phyloP scores from a whole-genome alignment of 2,329 filamentous ascomycete species.

The Aspergillus sp. region DNA sequence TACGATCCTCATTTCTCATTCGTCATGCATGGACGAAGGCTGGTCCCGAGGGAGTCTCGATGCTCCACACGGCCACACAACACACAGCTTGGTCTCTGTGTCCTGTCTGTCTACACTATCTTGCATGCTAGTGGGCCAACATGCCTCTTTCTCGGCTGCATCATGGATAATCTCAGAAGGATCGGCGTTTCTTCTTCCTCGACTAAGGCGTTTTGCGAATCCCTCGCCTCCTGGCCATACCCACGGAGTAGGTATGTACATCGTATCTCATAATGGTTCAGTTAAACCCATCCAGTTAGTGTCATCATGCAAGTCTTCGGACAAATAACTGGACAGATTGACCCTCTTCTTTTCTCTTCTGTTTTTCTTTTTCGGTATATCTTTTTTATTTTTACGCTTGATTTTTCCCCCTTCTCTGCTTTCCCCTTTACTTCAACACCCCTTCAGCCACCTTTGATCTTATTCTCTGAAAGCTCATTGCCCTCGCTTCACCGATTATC shows the following conservation, averaged over 20 bases:
- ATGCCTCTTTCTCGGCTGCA: conserved; percentile 1
- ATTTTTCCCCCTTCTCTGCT: conserved; percentile 3
- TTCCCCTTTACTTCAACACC: not conserved
- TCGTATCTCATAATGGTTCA: conserved; percentile 16
- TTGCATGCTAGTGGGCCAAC: conserved; percentile 7
- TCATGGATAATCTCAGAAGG: conserved; percentile 7
- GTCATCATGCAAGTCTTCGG: conserved; percentile 18
- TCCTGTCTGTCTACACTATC: conserved; percentile 6
- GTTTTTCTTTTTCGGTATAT: conserved; percentile 1
- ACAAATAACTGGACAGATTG: conserved; percentile 18
- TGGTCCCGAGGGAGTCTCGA: conserved; percentile 12
- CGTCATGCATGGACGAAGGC: conserved; percentile 13
- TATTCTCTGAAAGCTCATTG: not conserved
- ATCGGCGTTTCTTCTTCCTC: conserved; percentile 17
- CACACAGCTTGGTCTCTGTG: conserved; percentile 10
- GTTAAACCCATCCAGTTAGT: conserved; percentile 6
- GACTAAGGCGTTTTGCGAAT: conserved; percentile 12
- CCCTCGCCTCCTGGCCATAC: conserved; percentile 13
- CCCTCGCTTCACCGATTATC: not conserved
- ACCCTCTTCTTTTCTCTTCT: conserved; percentile 5
- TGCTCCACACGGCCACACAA: conserved; percentile 10
- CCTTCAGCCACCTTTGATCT: not conserved
- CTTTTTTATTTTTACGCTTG: conserved; percentile 9
- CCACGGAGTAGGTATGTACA: conserved; percentile 10
- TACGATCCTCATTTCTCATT: conserved; percentile 11